Evolutionary conservation across 73 alveolate genomes (phyloP), one percentile per base, ranked within the genome.

Genomic region (Breviolum minutum): DNA sequence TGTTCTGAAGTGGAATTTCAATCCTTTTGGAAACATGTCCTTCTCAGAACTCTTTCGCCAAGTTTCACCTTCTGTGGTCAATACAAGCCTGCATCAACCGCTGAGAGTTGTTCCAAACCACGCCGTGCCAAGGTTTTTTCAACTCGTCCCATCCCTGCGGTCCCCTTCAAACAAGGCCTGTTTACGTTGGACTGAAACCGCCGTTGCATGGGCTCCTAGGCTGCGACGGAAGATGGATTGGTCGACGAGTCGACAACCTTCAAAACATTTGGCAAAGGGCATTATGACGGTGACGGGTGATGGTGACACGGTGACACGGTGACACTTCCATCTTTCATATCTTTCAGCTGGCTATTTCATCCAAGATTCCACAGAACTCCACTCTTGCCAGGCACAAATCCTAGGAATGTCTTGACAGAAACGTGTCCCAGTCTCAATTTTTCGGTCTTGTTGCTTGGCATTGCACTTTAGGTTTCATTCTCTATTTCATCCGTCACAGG

Each of bases 321-420:
- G 54, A 40, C 54, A 12, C 63, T 77, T 30, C n/a, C 63, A 13
- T 11, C 63, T 8, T 77, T 29, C 12, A 77, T 11, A 27, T 14
- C 87, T 8, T 14, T 77, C 11, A 10, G 16, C 8, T 2, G 13
- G 62, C 61, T n/a, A 22, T 24, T 30, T 27, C 12, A n/a, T 19
- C 60, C 76, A 74, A n/a, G 76, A 26, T 10, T 90, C 98, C 98
- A 92, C 76, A 7, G 98, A 88, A n/a, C 98, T 92, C 98, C 98
- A 92, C 16, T 92, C 98, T 92, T 92, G 98, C 98, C 98, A 92
- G 63, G 98, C 98, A 54, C 97, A 91, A 24, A 91, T 91, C 97
- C 95, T 88, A 17, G 54, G 54, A 40, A 40, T 40, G 54, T 40
- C 54, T 40, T 0, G 54, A 40, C 54, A 40, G 54, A 40, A 40